These are phyloP conservation scores for Stellera chamaejasme DNA, from an alignment of 345 rosid genomes.

Conservation along the genomic window DNA sequence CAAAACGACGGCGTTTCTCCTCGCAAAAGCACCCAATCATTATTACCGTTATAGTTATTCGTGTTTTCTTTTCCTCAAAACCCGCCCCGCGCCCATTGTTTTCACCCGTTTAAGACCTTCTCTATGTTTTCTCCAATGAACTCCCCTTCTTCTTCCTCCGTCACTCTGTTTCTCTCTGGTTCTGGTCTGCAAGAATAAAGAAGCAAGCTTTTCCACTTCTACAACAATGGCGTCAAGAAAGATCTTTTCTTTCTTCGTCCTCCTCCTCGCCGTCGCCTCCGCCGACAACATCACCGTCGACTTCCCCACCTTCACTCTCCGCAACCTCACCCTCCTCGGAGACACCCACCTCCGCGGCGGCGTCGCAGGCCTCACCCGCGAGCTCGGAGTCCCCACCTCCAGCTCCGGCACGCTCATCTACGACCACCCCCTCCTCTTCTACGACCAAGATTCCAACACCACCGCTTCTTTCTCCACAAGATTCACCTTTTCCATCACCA, in stretches of 20 bases:
- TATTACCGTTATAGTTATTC: slow-evolving; percentile 26
- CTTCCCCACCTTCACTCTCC: slow-evolving; percentile 50
- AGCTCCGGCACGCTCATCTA: slow-evolving; percentile 77
- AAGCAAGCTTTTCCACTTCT: neutral
- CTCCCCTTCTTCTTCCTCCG: neutral
- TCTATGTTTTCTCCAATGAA: slow-evolving; percentile 19
- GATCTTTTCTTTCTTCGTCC: slow-evolving; percentile 33
- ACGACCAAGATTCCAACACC: slow-evolving; percentile 59
- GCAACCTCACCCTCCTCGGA: slow-evolving; percentile 87
- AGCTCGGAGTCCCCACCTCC: slow-evolving; percentile 72
- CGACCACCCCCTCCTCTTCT: slow-evolving; percentile 56
- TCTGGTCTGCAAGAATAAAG: neutral
- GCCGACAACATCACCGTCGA: slow-evolving; percentile 37
- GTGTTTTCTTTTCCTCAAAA: neutral
- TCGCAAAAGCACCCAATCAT: neutral
- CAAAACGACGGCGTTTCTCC: slow-evolving; percentile 10
- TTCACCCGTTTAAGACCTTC: slow-evolving; percentile 44
- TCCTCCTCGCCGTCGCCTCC: slow-evolving; percentile 18
- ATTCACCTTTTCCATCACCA: slow-evolving; percentile 66
- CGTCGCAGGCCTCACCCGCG: slow-evolving; percentile 75
- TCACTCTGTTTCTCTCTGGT: neutral
- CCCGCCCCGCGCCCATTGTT: slow-evolving; percentile 19
- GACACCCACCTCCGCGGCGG: slow-evolving; percentile 81
- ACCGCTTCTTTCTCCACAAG: slow-evolving; percentile 77
- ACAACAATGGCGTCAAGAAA: slow-evolving; percentile 32